A percentile compares a stretch with the other conserved stretches of the same genome.
Evolutionary conservation across 306 rosid species (phyloP).

Genomic region (Begonia peltatifolia): DNA sequence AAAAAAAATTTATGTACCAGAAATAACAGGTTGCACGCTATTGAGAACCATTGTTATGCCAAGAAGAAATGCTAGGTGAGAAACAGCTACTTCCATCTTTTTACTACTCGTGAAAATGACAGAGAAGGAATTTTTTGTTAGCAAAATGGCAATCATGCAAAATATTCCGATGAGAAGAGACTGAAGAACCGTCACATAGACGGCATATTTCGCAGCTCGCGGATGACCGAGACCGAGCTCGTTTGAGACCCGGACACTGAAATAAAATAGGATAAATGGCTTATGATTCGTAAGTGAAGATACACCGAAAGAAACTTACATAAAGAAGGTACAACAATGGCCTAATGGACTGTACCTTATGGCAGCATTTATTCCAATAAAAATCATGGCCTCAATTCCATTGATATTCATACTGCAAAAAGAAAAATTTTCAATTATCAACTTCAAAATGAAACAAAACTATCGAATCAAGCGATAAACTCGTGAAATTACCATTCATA

Average conservation of each 20-base stretch:
- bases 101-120: constrained; percentile 8
- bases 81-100: constrained; percentile 4
- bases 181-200: constrained; percentile 14
- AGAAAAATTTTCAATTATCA: neutral
- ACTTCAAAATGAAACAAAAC: neutral
- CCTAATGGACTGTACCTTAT: constrained; percentile 2
- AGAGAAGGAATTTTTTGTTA: constrained; percentile 7
- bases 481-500: too few species aligned
- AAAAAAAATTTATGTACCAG: constrained; percentile 15
- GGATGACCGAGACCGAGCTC: constrained; percentile 35
- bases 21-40: constrained; percentile 6
- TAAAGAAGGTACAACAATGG: too few species aligned
- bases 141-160: constrained; percentile 7
- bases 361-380: constrained; percentile 7
- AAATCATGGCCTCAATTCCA: constrained; percentile 5
- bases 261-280: neutral
- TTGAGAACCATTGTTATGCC: constrained; percentile 9
- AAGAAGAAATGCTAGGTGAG: constrained; percentile 8
- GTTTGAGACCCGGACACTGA: constrained; percentile 33
- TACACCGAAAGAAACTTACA: too few species aligned
- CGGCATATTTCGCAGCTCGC: constrained; percentile 29
- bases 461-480: neutral
- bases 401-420: constrained; percentile 10
- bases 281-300: too few species aligned
- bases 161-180: constrained; percentile 22